phyloP scores from a whole-genome alignment of 2,329 filamentous ascomycete genomes.

The Furcasterigmium furcatum region DNA sequence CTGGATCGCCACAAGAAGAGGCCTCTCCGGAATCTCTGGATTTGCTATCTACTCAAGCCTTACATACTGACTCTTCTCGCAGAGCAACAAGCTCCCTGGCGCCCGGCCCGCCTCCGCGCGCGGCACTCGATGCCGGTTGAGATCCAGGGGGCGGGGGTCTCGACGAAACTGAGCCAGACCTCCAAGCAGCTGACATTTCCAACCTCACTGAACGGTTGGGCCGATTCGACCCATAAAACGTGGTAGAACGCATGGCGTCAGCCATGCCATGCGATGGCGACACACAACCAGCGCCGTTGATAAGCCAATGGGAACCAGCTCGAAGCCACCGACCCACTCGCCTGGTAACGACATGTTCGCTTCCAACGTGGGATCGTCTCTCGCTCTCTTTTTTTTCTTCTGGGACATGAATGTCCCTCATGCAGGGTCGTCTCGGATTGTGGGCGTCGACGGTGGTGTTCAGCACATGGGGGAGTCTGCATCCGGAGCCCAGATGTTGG shows the following conservation, averaged over 20 bases:
- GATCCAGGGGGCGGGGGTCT: no score
- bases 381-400: no score
- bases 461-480: background rate
- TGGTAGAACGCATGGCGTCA: slow-evolving; percentile 11
- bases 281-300: background rate
- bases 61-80: no score
- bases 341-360: background rate
- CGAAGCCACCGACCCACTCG: slow-evolving; percentile 2
- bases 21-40: no score
- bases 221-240: background rate
- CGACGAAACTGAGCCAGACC: background rate
- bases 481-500: background rate
- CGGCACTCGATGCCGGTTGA: no score
- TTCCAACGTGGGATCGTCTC: background rate
- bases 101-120: no score
- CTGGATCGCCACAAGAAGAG: no score
- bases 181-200: background rate
- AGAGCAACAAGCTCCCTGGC: no score
- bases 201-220: background rate
- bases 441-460: background rate
- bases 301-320: slow-evolving; percentile 5
- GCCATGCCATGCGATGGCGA: slow-evolving; percentile 12
- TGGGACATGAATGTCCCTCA: background rate
- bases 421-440: slow-evolving; percentile 1
- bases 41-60: no score